These are phyloP conservation scores for Melaleuca alternifolia DNA, from an alignment of 345 rosid species.

Conservation along the genomic window DNA sequence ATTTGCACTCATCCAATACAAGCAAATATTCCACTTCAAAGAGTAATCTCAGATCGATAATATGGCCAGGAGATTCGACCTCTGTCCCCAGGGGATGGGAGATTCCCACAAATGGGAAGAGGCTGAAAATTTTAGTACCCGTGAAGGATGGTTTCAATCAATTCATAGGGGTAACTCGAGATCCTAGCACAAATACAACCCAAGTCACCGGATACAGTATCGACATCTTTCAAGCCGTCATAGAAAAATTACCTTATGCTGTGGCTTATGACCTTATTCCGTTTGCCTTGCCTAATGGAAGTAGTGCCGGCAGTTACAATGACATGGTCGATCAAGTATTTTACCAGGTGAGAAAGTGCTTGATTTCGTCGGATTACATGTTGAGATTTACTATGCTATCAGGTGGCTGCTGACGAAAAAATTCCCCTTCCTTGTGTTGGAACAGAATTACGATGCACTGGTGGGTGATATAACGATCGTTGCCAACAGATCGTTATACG, in stretches of 20 bases:
- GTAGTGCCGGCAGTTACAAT: accelerated
- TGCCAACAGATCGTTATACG: background rate
- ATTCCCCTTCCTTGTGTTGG: background rate
- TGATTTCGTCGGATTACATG: background rate
- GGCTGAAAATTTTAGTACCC: background rate
- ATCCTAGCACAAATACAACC: background rate
- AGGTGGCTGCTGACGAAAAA: background rate
- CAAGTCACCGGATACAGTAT: background rate
- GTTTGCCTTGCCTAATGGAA: accelerated
- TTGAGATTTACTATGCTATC: background rate
- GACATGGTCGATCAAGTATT: background rate
- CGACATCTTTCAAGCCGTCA: background rate
- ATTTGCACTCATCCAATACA: background rate
- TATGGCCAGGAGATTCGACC: background rate
- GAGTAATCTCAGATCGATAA: background rate
- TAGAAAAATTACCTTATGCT: background rate
- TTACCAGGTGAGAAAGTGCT: background rate
- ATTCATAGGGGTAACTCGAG: accelerated
- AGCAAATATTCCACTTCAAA: background rate
- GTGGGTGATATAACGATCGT: background rate
- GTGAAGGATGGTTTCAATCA: accelerated
- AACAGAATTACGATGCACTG: background rate
- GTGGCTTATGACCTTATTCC: background rate
- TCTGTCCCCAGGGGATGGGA: background rate
- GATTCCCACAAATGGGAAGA: background rate